A percentile compares a stretch with the other conserved stretches of the same genome.
Conservation (phyloP, 495 filamentous ascomycete species). For the Thermothielavioides terrestris region DNA sequence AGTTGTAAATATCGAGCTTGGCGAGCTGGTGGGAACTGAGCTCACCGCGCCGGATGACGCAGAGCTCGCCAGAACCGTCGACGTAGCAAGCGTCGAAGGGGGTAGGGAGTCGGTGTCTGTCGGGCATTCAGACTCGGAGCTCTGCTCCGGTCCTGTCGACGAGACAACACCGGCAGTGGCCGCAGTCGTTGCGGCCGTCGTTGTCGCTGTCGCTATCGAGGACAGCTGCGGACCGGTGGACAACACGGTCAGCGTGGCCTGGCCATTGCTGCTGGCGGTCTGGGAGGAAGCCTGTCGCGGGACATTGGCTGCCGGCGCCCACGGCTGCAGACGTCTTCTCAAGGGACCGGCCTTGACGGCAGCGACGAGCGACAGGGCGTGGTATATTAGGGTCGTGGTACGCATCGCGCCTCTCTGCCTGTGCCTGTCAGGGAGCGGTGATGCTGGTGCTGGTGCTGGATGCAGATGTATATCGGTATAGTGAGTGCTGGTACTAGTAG, state of each 20-base stretch:
- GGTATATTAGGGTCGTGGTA: conserved; percentile 7
- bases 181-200: neutral
- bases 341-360: conserved; percentile 24
- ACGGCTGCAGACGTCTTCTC: neutral
- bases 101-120: too few relatives aligned
- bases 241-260: neutral
- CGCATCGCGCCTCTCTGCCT: conserved; percentile 17
- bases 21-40: neutral
- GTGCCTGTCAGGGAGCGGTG: neutral
- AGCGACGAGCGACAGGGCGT: conserved; percentile 7
- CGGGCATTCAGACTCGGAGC: too few relatives aligned
- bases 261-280: neutral
- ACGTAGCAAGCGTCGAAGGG: neutral
- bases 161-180: too few relatives aligned
- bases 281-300: neutral
- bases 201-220: neutral
- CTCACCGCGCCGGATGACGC: too few relatives aligned
- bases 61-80: neutral
- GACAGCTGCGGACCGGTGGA: neutral
- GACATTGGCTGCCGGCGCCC: neutral
- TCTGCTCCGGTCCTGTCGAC: too few relatives aligned
- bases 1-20: neutral
- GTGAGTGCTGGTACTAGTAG: too few relatives aligned
- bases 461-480: neutral
- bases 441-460: neutral